A percentile compares a stretch with the other conserved stretches of the same genome.
phyloP scores from a whole-genome alignment of 2,329 filamentous ascomycete species.

The Microdochium bolleyi region DNA sequence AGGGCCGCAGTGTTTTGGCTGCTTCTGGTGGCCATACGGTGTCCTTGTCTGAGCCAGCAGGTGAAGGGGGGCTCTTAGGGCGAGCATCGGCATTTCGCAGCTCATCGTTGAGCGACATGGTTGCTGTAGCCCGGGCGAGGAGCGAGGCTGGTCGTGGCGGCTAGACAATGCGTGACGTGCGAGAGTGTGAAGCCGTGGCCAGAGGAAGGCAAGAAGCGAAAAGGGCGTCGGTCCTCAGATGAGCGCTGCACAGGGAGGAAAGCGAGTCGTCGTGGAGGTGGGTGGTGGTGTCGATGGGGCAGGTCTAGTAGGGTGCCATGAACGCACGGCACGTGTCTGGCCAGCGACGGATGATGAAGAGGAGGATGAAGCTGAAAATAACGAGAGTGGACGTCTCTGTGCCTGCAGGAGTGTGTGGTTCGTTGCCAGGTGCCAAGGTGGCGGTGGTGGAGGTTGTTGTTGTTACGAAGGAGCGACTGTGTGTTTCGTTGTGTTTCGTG shows the following conservation, averaged over 20 bases:
- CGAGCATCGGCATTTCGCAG: slow-evolving; percentile 12
- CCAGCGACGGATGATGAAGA: background rate
- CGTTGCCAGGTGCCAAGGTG: background rate
- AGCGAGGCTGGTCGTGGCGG: too few relatives aligned
- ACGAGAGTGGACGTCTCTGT: background rate
- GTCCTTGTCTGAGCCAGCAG: slow-evolving; percentile 27
- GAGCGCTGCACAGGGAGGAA: background rate
- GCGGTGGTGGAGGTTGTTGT: background rate
- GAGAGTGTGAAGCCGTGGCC: background rate
- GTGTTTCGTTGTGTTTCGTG: too few relatives aligned
- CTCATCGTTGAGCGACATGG: slow-evolving; percentile 21
- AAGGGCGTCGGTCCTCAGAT: too few relatives aligned
- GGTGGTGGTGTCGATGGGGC: background rate
- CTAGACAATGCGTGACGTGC: too few relatives aligned
- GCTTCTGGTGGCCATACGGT: slow-evolving; percentile 21
- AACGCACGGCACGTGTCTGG: background rate
- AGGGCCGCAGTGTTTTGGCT: slow-evolving; percentile 1
- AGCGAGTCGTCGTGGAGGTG: background rate
- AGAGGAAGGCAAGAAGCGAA: too few relatives aligned
- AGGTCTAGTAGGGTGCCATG: background rate
- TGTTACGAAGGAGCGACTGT: too few relatives aligned
- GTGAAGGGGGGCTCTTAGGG: slow-evolving; percentile 16
- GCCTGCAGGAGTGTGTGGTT: background rate
- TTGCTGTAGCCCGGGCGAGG: background rate
- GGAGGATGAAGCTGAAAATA: background rate